Evolutionary conservation across 2,329 filamentous ascomycete genomes (phyloP), one percentile per base, ranked within the genome.

Genomic region (Diaporthe citrichinensis): DNA sequence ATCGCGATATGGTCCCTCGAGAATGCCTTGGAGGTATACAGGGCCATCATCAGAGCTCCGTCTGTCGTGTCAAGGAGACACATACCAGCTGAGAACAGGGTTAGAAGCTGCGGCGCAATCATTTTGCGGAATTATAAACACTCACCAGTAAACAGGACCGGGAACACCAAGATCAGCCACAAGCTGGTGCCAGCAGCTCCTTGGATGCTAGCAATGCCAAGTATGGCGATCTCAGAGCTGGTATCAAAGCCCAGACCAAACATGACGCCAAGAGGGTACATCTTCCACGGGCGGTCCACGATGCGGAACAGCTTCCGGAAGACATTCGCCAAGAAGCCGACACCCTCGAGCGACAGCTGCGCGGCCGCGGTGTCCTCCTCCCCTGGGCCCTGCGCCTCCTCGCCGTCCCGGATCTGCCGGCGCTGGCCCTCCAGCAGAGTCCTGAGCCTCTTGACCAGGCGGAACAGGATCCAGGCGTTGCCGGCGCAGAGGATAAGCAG

Each of bases 181-280:
- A 98, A 93, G 44, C 92, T 95, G 0, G 95, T 98, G 1, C 96
- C 96, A 76, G 94, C 89, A 0, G 95, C 92, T 0, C 94, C 96
- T 80, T 98, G 94, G 2, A 99, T 92, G 41, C 94, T 95, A 0
- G 95, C 94, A 78, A 98, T 98, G 0, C 96, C 97, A 0, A 99
- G 85, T 10, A 99, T 89, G 0, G 97, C 96, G 80, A 98, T 94
- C 83, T 99, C 96, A 10, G 95, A 98, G 55, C 94, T 97, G 0
- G 97, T 98, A 82, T 98, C 97, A 82, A 99, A 98, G 0, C 96
- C 97, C 0, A 98, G 88, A 0, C 96, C 97, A 80, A 96, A 98
- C 6, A 98, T 86, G 0, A 98, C 89, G 0, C 96, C 96, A 0
- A 98, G 86, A 0, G 95, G 95, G 79, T 97, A 97, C 95, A 98